Evolutionary conservation across 176 grass and related monocot species (phyloP).

Genomic region (Calamus simplicifolius): DNA sequence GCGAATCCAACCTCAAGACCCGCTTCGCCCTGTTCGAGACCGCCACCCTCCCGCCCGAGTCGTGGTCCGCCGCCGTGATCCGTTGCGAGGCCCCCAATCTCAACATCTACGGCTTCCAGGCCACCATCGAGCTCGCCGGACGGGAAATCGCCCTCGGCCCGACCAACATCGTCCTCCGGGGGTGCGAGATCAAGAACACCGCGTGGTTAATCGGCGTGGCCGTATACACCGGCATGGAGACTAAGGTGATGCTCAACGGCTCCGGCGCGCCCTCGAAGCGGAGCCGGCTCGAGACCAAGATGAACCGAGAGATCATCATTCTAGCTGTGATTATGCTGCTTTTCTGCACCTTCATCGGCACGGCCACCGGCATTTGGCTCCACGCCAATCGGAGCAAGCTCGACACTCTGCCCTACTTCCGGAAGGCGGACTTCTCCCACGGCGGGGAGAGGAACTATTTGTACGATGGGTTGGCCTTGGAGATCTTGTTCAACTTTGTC

Average conservation of each 20-base stretch:
- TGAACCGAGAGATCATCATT: constrained; percentile 14
- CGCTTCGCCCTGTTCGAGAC: constrained; percentile 82
- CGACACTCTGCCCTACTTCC: no score
- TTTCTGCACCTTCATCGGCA: not conserved
- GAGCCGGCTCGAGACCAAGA: constrained; percentile 5
- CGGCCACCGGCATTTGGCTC: constrained; percentile 6
- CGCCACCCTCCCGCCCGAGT: constrained; percentile 14
- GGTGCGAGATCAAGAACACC: constrained; percentile 18
- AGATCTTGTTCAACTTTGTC: constrained; percentile 64
- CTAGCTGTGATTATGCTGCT: constrained; percentile 1
- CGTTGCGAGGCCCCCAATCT: constrained; percentile 58
- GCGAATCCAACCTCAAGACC: constrained; percentile 83
- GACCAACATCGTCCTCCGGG: constrained; percentile 17
- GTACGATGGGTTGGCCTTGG: constrained; percentile 69
- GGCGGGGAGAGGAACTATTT: constrained; percentile 45
- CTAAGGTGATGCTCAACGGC: constrained; percentile 19
- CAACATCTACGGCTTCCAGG: constrained; percentile 75
- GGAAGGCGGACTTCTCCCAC: constrained; percentile 55
- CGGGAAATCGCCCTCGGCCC: constrained; percentile 20
- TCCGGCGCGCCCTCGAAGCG: constrained; percentile 8
- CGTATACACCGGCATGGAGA: constrained; percentile 12
- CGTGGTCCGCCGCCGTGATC: constrained; percentile 1
- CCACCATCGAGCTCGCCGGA: constrained; percentile 51
- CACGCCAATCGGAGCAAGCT: constrained; percentile 1
- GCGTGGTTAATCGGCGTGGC: constrained; percentile 12